Base-by-base conservation (phyloP, 257 asterid species). In the Rubia yunnanensis region DNA sequence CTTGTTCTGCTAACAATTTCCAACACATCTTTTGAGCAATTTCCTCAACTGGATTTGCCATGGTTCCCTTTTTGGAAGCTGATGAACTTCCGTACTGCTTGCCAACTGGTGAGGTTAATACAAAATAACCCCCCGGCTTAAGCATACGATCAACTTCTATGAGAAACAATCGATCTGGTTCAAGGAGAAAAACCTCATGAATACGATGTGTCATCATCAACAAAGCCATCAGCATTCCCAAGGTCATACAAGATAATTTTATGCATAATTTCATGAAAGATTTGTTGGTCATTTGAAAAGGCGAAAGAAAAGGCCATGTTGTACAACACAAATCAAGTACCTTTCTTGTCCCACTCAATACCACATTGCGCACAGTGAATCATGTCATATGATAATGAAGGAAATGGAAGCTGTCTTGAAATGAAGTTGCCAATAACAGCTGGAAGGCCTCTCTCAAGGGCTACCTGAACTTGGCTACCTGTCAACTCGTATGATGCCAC, bases 381-480 rank as follows among this genome's bases (percentile, higher is more conserved):
- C 96, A 94, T 88, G 82, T 82, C 97, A 83, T 85, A 94, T 26
- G 99, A 88, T 36, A 94, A 84, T 71, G 99, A 85, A 41, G 98
- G 96, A 80, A 86, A 77, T 65, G 99, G 98, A 48, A 94, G 85
- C 77, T 94, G 98, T 78, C 74, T 86, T 54, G 96, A 79, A 70
- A 82, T 75, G 67, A 94, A 90, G 74, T 80, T 80, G 77, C 95
- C 98, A 68, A 90, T 86, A 59, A 94, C 64, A 60, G 99, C 97
- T 0, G 99, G 99, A 77, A 94, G 98, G 72, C 99, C 99, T 82
- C 99, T 88, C 86, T 92, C 99, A 20, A 92, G 97, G 67, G 90
- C 88, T 49, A 94, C 78, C 79, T 94, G 99, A 70, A 90, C 96
- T 83, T 94, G 99, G 86, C 97, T 94, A 71, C 97, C 99, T 15